Evolutionary conservation across 1,284 basidiomycete genomes (phyloP).

Genomic region (Amylostereum areolatum): DNA sequence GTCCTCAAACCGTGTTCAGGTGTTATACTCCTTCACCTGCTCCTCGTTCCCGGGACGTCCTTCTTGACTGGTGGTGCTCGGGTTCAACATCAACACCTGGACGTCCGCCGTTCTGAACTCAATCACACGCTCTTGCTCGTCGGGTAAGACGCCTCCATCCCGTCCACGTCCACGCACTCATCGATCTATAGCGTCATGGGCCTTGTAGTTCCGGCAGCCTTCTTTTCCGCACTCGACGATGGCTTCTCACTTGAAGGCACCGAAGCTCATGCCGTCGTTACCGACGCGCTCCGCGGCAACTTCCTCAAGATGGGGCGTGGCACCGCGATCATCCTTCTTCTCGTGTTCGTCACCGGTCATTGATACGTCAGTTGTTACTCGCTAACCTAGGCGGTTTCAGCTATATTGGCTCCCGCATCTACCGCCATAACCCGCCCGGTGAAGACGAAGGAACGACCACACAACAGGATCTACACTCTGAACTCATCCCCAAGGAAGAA

Average conservation of each 20-base stretch:
- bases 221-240: conserved; percentile 54
- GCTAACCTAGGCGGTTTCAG: too few species aligned
- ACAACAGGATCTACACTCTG: conserved; percentile 35
- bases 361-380: too few species aligned
- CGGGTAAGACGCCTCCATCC: conserved; percentile 36
- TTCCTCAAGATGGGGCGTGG: conserved; percentile 60
- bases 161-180: background rate
- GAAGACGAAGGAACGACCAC: conserved; percentile 41
- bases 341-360: conserved; percentile 26
- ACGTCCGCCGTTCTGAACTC: conserved; percentile 47
- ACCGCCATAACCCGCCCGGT: conserved; percentile 62
- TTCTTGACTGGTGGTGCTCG: conserved; percentile 56
- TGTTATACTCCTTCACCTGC: conserved; percentile 55
- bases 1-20: conserved; percentile 24
- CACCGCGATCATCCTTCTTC: conserved; percentile 50
- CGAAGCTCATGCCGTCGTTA: too few species aligned
- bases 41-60: conserved; percentile 54
- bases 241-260: conserved; percentile 19
- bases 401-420: conserved; percentile 60
- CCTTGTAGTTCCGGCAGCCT: conserved; percentile 55
- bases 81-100: conserved; percentile 43
- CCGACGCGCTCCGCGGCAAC: conserved; percentile 28
- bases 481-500: conserved; percentile 34
- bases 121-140: conserved; percentile 61
- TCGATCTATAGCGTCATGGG: conserved; percentile 44